Evolutionary conservation across 2,329 filamentous ascomycete species (phyloP), one percentile per base, ranked within the genome.

Genomic region (Pseudogymnoascus pannorum): DNA sequence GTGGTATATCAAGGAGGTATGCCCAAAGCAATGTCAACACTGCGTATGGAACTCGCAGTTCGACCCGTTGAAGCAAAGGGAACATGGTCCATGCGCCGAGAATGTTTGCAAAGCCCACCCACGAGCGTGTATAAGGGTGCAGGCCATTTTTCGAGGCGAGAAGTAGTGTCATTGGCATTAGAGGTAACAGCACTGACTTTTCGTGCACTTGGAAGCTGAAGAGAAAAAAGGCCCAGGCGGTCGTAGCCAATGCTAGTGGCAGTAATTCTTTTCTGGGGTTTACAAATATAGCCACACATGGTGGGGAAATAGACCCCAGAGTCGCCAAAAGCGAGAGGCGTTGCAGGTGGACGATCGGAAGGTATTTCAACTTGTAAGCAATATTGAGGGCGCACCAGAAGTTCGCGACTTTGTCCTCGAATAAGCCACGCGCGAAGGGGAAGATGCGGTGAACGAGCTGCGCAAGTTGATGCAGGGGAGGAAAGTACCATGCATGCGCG

Each of bases 131-230:
- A 60, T 87, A 86, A 63, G 89, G 88, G 63, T 85, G 85, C 58
- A 99, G 76, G 0, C 93, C 93, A 57, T 89, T 84, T 64, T 87
- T 84, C 14, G 89, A 87, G 14, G 89, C 89, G 38, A 99, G 80
- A 4, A 97, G 80, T 5, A 97, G 76, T 0, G 92, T 97, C 89
- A 95, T 96, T 0, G 94, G 94, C 72, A 97, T 84, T 54, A 99
- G 79, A 1, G 94, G 95, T 2, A 99, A 82, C 4, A 99, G 79
- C 0, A 96, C 91, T 66, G 92, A 97, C 81, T 99, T 99, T 77
- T 99, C 94, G 70, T 99, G 94, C 0, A 99, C 95, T 72, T 99
- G 94, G 73, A 96, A 99, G 69, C 91, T 95, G 77, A 95, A 97
- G 14, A 99, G 79, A 73, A 97, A 99, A 79, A 99, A 99, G 0